phyloP scores from a whole-genome alignment of 2,329 filamentous ascomycete genomes.

The Aaosphaeria pasadenensis region DNA sequence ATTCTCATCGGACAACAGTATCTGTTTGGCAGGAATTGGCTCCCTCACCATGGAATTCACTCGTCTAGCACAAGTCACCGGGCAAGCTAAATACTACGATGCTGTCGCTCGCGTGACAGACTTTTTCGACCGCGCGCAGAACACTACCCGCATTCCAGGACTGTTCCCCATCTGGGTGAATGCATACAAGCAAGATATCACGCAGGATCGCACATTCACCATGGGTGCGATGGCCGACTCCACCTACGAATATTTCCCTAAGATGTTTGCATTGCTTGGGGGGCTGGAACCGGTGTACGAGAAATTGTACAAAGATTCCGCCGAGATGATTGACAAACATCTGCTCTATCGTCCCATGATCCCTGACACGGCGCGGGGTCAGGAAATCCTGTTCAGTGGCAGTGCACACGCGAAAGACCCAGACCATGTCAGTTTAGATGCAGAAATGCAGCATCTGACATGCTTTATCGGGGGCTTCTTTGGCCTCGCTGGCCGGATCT shows the following conservation, averaged over 20 bases:
- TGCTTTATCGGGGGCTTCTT: constrained; percentile 64
- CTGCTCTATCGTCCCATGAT: constrained; percentile 48
- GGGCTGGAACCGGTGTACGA: constrained; percentile 47
- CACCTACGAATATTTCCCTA: constrained; percentile 39
- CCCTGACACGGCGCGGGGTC: constrained; percentile 19
- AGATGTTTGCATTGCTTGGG: constrained; percentile 33
- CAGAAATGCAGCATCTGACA: constrained; percentile 56
- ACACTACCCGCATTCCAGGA: constrained; percentile 31
- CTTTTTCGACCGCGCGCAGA: constrained; percentile 28
- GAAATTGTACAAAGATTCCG: constrained; percentile 55
- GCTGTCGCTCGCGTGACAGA: constrained; percentile 31
- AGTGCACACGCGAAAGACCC: constrained; percentile 27
- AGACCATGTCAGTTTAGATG: constrained; percentile 25
- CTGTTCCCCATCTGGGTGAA: constrained; percentile 41
- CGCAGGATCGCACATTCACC: constrained; percentile 26
- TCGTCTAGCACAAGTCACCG: constrained; percentile 34
- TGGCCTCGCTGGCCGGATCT: constrained; percentile 56
- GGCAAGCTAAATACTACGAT: constrained; percentile 36
- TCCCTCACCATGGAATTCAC: constrained; percentile 43
- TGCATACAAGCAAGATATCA: constrained; percentile 25
- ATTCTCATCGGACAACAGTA: constrained; percentile 36
- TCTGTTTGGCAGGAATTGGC: constrained; percentile 48
- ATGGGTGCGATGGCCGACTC: constrained; percentile 38
- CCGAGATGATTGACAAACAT: constrained; percentile 43
- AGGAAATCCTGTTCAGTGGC: constrained; percentile 30